Percentiles rank a stretch among this genome's conserved stretches.
These are phyloP conservation scores for Scleromitrula shiraiana DNA, from an alignment of 2,329 filamentous ascomycete species.

Conservation along the genomic window DNA sequence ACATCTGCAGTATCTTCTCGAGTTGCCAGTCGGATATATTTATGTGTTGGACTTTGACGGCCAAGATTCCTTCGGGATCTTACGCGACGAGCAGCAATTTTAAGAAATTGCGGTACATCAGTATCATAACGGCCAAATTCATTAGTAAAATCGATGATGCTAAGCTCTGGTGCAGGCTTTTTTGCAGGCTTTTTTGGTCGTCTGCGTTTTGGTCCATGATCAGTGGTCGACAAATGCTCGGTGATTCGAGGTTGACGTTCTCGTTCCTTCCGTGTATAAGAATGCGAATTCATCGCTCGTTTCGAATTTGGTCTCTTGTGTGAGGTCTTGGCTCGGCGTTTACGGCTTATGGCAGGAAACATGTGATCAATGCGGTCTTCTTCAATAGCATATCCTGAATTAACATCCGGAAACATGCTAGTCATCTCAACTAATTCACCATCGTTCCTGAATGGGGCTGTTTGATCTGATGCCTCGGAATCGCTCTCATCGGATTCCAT, in stretches of 20 bases:
- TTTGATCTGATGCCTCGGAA: constrained; percentile 12
- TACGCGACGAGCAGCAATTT: constrained; percentile 52
- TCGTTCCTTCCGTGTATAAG: constrained; percentile 6
- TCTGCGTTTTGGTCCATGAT: not conserved
- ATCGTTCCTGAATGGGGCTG: constrained; percentile 13
- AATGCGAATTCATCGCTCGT: constrained; percentile 11
- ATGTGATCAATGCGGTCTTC: constrained; percentile 30
- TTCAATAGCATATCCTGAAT: constrained; percentile 24
- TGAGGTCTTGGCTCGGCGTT: constrained; percentile 4
- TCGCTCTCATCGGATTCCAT: constrained; percentile 23
- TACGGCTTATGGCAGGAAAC: constrained; percentile 25
- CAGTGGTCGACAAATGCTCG: constrained; percentile 15
- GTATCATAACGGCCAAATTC: constrained; percentile 15
- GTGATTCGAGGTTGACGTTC: constrained; percentile 25
- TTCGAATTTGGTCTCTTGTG: constrained; percentile 8
- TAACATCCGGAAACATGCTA: constrained; percentile 16
- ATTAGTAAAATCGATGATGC: constrained; percentile 52
- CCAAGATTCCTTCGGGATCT: constrained; percentile 41
- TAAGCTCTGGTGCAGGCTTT: constrained; percentile 38
- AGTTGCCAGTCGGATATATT: constrained; percentile 52
- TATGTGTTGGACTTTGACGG: constrained; percentile 45
- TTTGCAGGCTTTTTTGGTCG: constrained; percentile 20
- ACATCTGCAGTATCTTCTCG: constrained; percentile 54
- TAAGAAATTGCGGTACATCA: constrained; percentile 47
- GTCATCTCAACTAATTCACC: constrained; percentile 9